phyloP scores from a whole-genome alignment of 768 basidiomycete genomes.

The Mycena crocata region DNA sequence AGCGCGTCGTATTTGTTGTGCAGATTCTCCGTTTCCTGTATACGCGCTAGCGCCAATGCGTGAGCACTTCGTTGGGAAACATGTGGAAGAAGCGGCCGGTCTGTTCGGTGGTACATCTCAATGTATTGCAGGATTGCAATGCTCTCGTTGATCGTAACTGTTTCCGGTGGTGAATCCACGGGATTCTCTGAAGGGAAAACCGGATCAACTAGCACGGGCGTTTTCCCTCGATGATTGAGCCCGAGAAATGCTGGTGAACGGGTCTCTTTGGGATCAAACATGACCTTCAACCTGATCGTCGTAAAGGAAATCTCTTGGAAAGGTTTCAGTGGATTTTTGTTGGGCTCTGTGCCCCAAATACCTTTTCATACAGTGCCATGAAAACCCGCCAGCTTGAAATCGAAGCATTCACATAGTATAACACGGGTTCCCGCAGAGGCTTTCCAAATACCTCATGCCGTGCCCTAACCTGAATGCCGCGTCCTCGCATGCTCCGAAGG shows the following conservation, averaged over 20 bases:
- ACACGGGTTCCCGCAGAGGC: constrained; percentile 22
- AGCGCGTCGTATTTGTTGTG: constrained; percentile 40
- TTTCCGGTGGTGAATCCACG: neutral
- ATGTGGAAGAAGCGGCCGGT: constrained; percentile 38
- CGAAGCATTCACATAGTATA: constrained; percentile 44
- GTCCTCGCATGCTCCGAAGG: constrained; percentile 34
- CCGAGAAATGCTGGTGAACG: constrained; percentile 40
- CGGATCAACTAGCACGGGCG: constrained; percentile 40
- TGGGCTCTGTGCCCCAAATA: neutral
- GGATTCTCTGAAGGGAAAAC: constrained; percentile 7
- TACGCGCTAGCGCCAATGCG: constrained; percentile 35
- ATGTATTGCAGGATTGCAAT: constrained; percentile 46
- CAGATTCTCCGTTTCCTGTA: constrained; percentile 45
- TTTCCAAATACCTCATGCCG: constrained; percentile 20
- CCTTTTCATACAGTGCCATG: constrained; percentile 45
- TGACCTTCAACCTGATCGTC: constrained; percentile 37
- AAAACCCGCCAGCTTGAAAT: constrained; percentile 44
- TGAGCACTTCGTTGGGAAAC: constrained; percentile 29
- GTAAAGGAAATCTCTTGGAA: constrained; percentile 37
- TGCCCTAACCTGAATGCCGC: constrained; percentile 19
- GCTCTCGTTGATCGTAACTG: constrained; percentile 41
- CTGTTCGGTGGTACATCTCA: constrained; percentile 38
- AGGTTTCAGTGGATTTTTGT: neutral
- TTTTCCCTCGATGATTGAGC: constrained; percentile 44
- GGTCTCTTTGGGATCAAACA: constrained; percentile 42